Conservation (phyloP, 2,329 filamentous ascomycete species). For the Aspergillus fijiensis region DNA sequence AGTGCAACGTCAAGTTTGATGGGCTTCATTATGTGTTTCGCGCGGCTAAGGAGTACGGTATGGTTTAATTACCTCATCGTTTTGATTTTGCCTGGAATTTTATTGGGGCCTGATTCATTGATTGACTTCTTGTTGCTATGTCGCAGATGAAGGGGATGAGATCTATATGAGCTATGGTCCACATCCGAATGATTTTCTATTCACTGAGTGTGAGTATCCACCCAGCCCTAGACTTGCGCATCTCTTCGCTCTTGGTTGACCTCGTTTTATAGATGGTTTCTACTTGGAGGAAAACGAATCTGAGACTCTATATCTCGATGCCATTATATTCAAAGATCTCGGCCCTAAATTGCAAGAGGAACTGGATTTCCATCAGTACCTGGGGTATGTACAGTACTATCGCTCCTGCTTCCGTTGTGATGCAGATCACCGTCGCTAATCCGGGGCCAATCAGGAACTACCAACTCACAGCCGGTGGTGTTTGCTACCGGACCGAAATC, state of each 20-base stretch:
- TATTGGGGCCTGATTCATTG: background rate
- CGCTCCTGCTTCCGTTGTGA: background rate
- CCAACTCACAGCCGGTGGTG: conserved; percentile 37
- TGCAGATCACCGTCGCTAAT: background rate
- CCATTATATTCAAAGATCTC: conserved; percentile 40
- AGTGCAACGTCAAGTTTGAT: conserved; percentile 43
- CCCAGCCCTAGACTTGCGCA: too few relatives aligned
- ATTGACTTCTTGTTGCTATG: background rate
- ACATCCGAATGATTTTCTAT: conserved; percentile 46
- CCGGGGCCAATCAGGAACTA: conserved; percentile 37
- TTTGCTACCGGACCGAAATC: conserved; percentile 46
- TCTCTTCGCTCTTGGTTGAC: conserved; percentile 6
- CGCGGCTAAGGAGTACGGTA: conserved; percentile 37
- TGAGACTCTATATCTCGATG: conserved; percentile 44
- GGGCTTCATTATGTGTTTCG: conserved; percentile 36
- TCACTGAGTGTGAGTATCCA: conserved; percentile 41
- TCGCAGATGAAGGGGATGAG: conserved; percentile 41
- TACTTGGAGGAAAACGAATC: conserved; percentile 41
- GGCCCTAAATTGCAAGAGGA: conserved; percentile 31
- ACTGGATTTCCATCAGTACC: conserved; percentile 38
- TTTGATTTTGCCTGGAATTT: too few relatives aligned
- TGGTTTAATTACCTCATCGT: background rate
- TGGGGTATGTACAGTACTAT: conserved; percentile 33
- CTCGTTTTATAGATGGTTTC: conserved; percentile 40
- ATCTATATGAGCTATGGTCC: conserved; percentile 47